Evolutionary conservation across 257 asterid species (phyloP), one percentile per base, ranked within the genome.

Genomic region (Solanum gracilifrons): DNA sequence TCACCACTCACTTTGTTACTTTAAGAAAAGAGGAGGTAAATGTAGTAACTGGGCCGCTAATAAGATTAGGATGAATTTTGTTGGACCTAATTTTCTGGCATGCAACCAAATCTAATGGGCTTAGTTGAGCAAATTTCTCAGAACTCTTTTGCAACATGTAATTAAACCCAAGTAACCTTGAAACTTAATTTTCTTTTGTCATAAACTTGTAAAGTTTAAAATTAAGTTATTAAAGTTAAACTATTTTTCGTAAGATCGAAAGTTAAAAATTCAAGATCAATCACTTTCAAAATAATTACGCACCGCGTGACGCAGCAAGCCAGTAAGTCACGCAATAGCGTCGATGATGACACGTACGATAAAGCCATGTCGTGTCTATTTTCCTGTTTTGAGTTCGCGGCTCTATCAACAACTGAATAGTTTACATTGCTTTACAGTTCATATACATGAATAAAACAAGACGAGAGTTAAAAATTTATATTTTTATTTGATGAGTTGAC

Each of bases 181-280:
- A 1, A 29, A 29, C 0, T 68, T 25, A 11, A 25, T 64, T 10
- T 41, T 41, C 48, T 10, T 3, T 41, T 1, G 4, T 41, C 46
- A 39, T 39, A 39, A 39, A 39, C 13, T 39, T 9, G 46, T 39
- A 10, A 39, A 3, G 46, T 39, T 39, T 39, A 39, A 39, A 9
- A 39, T 5, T 41, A 41, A 41, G 13, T 60, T 21, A 8, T 23
- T 9, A 3, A 8, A 0, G 1, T 60, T 0, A 20, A 60, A 60
- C 21, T 21, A 8, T 2, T 55, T 55, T 0, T 55, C 0, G 1
- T 8, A 60, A 60, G 2, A 60, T 20, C 0, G 0, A 9, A 60
- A 60, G 5, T 58, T 9, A 58, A 21, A 58, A 21, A 58, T 58
- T 60, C 6, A 60, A 4, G 0, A 23, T 21, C 1, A 60, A 1